Evolutionary conservation across 106 monocot species (phyloP).

Genomic region (Allium fistulosum): DNA sequence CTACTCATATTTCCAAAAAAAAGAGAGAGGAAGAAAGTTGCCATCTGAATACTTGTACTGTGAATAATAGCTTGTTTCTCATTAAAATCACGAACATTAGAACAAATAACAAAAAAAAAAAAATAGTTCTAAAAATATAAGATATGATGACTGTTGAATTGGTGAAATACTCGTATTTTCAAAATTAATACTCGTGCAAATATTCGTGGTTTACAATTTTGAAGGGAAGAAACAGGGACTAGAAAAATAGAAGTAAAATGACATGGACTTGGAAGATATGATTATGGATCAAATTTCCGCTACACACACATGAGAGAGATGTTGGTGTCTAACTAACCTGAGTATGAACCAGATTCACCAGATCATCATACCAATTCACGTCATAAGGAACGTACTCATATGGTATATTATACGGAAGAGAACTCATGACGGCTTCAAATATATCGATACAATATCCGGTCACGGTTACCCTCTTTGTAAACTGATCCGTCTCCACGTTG

Average conservation of each 20-base stretch:
- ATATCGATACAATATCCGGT: constrained; percentile 39
- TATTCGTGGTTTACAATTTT: no score
- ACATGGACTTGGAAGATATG: background rate
- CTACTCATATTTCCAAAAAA: no score
- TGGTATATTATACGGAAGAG: constrained; percentile 18
- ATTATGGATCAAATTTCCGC: background rate
- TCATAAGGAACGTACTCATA: constrained; percentile 22
- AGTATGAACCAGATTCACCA: constrained; percentile 33
- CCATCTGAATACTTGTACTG: no score
- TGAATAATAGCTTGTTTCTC: no score
- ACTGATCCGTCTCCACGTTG: background rate
- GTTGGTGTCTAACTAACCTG: constrained; percentile 12
- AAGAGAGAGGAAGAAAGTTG: no score
- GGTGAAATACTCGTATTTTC: no score
- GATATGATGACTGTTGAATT: no score
- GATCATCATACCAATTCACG: constrained; percentile 10
- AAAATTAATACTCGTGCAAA: no score
- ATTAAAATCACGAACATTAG: no score
- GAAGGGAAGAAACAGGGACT: no score
- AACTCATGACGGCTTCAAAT: constrained; percentile 24
- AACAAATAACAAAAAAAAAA: no score
- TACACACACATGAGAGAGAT: background rate
- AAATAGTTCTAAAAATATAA: no score
- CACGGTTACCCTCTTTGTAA: constrained; percentile 6
- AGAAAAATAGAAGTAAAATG: background rate